Base-by-base conservation (phyloP, 2,329 filamentous ascomycete genomes). In the Penicillium thymicola region DNA sequence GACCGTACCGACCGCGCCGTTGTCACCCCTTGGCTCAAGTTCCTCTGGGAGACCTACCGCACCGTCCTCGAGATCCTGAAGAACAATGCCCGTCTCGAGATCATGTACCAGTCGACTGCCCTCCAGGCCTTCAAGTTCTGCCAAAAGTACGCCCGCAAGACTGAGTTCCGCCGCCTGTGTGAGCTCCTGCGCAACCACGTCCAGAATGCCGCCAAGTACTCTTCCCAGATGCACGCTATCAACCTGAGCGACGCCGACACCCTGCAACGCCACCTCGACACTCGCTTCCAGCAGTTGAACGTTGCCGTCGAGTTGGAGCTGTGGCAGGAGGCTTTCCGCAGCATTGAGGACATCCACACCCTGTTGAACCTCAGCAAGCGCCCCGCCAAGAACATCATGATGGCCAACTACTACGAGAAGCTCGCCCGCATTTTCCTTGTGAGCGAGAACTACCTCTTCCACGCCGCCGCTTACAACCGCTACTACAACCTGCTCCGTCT, bases 391-490 rank as follows among this genome's bases (percentile, higher is more conserved):
- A 97, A 97, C 75, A 83, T 97, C 73, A 97, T 99, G 94, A 99
- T 99, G 94, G 94, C 94, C 79, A 99, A 97, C 82, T 99, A 99
- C 84, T 99, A 97, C 78, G 94, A 99, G 83, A 97, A 97, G 81
- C 87, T 99, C 57, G 97, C 94, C 40, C 87, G 92, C 63, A 99
- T 99, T 75, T 99, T 99, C 84, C 85, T 99, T 61, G 94, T 97
- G 65, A 96, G 93, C 76, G 94, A 97, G 80, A 99, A 99, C 82
- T 97, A 97, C 75, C 87, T 99, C 44, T 99, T 99, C 87, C 94
- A 99, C 73, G 94, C 94, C 66, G 94, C 94, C 53, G 92, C 94
- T 60, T 99, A 92, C 91, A 95, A 92, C 67, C 85, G 93, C 69
- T 97, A 97, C 82, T 97, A 96, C 83, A 96, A 92, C 73, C 86